Base-by-base conservation (phyloP, 1,284 basidiomycete species). In the Apiotrichum siamense region DNA sequence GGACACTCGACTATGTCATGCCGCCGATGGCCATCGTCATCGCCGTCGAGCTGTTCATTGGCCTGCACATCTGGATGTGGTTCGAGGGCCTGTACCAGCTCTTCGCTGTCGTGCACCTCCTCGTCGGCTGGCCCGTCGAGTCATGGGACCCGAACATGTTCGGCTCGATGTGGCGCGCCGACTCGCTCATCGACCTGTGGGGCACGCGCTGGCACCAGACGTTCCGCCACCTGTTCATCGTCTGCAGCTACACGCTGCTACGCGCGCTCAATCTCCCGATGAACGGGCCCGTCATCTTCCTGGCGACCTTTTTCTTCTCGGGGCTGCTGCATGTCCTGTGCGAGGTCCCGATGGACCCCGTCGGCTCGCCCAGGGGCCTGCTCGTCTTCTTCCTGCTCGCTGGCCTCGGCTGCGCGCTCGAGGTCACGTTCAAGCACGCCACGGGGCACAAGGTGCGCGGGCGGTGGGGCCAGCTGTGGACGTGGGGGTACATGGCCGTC, bases 171-270 rank as follows among this genome's bases (percentile, higher is more conserved):
- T 64, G 65, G 54, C 52, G 42, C 23, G 62, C 67, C 7, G 67
- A 68, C 49, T 69, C 66, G 52, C 31, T 75, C 33, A 51, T 72
- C 38, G 66, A 73, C 27, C 61, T 75, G 20, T 75, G 73, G 73
- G 72, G 73, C 4, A 62, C 58, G 41, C 46, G 73, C 37, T 75
- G 73, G 73, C 73, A 75, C 58, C 69, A 72, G 62, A 42, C 70
- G 27, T 45, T 45, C 50, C 60, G 67, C 3, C 40, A 42, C 39
- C 24, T 18, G 18, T 49, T 49, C 38, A 36, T 36, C 17, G 24
- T 36, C 24, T 2, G 17, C n/a, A 23, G 39, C 13, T 10, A 18
- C 4, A 13, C 23, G 6, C 11, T 40, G 1, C 51, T 29, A 5
- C 53, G 50, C 27, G 49, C 50, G 1, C 15, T 62, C 3, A 33